Conservation (phyloP, 2,329 filamentous ascomycete genomes). For the Aspergillus fijiensis region DNA sequence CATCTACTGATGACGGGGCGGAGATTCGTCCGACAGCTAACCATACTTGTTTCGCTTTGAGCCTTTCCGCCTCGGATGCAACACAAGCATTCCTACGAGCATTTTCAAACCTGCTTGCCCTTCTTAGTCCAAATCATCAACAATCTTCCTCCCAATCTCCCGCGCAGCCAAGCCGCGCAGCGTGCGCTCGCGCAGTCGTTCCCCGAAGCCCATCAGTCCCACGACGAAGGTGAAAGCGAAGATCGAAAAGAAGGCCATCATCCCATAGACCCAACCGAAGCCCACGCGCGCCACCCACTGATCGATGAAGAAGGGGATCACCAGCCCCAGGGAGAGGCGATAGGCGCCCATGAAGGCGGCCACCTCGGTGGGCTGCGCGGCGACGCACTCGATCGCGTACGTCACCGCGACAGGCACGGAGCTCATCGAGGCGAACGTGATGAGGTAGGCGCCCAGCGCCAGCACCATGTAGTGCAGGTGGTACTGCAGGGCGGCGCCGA, state of each 20-base stretch:
- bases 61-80: too few species aligned
- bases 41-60: too few species aligned
- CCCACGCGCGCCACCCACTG: slow-evolving; percentile 1
- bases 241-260: slow-evolving; percentile 5
- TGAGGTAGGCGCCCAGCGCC: slow-evolving; percentile 1
- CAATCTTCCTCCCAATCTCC: neutral
- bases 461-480: slow-evolving; percentile 3
- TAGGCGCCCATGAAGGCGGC: neutral
- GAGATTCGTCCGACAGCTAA: too few species aligned
- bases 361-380: slow-evolving; percentile 1
- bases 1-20: too few species aligned
- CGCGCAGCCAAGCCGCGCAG: neutral
- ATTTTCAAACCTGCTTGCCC: too few species aligned
- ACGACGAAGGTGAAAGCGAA: neutral
- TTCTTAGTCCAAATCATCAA: neutral
- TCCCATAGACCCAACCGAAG: neutral
- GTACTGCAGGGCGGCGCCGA: neutral
- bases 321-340: neutral
- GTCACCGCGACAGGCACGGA: neutral
- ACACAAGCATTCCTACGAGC: too few species aligned
- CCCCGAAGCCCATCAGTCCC: neutral
- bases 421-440: slow-evolving; percentile 4
- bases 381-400: neutral
- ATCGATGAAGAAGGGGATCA: neutral
- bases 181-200: neutral